Conservation (phyloP, 768 basidiomycete species). For the Pleurotus giganteus region DNA sequence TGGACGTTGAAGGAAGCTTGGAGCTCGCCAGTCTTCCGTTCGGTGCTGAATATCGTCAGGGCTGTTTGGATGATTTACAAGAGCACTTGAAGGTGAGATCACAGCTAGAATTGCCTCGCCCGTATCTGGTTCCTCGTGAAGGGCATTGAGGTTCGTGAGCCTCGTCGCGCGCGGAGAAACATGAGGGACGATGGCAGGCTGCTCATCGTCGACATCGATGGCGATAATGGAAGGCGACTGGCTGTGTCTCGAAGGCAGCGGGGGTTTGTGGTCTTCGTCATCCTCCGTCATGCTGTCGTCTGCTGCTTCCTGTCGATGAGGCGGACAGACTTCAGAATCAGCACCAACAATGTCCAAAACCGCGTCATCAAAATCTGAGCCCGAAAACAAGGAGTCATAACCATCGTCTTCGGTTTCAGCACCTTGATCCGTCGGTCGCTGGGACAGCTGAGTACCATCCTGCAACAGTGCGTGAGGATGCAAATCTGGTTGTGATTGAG, state of each 20-base stretch:
- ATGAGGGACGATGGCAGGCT: background rate
- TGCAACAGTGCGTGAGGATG: background rate
- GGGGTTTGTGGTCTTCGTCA: background rate
- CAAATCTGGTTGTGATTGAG: conserved; percentile 14
- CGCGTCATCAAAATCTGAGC: background rate
- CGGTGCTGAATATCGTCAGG: background rate
- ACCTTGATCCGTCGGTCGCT: background rate
- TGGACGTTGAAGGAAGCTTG: background rate
- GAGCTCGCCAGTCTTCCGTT: background rate
- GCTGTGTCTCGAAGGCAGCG: background rate
- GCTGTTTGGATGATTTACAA: no score
- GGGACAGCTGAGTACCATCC: background rate
- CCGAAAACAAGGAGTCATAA: conserved; percentile 7
- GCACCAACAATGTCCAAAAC: background rate
- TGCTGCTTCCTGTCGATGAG: background rate
- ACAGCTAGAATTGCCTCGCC: no score
- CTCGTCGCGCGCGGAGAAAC: no score
- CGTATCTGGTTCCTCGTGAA: no score
- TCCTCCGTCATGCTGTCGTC: background rate
- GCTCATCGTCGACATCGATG: conserved; percentile 1
- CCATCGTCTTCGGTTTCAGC: background rate
- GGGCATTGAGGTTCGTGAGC: no score
- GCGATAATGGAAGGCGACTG: background rate
- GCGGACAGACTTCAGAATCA: background rate
- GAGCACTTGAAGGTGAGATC: no score